These are phyloP conservation scores for Fagus crenata DNA, from an alignment of 306 rosid species.

Conservation along the genomic window DNA sequence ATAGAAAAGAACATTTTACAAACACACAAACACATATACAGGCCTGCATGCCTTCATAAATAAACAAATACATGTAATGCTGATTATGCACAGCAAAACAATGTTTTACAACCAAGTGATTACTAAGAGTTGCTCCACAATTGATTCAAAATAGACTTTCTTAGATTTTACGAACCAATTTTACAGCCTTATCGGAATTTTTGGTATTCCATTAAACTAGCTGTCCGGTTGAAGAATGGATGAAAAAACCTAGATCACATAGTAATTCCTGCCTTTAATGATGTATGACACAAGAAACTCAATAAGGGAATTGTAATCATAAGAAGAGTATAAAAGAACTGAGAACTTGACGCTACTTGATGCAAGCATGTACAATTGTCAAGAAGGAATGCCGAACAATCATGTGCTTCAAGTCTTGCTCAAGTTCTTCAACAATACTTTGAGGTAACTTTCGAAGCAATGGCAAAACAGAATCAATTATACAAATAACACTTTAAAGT, in stretches of 20 bases:
- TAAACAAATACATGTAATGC: neutral
- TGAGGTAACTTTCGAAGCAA: constrained; percentile 75
- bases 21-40: neutral
- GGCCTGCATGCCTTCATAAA: neutral
- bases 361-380: constrained; percentile 98
- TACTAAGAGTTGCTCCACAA: neutral
- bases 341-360: constrained; percentile 60
- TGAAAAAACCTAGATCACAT: neutral
- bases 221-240: neutral
- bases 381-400: constrained; percentile 86
- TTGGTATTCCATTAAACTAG: neutral
- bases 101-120: neutral
- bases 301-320: neutral
- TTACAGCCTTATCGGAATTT: neutral
- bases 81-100: neutral
- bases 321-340: constrained; percentile 20
- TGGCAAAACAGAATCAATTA: constrained; percentile 91
- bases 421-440: constrained; percentile 83
- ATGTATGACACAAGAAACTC: constrained; percentile 20
- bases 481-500: constrained; percentile 84
- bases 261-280: constrained; percentile 20
- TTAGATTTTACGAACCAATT: neutral
- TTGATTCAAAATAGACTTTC: neutral
- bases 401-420: constrained; percentile 92
- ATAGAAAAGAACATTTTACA: neutral